Evolutionary conservation across 2,329 filamentous ascomycete genomes (phyloP), one percentile per base, ranked within the genome.

Genomic region (Trichoderma pleuroti): DNA sequence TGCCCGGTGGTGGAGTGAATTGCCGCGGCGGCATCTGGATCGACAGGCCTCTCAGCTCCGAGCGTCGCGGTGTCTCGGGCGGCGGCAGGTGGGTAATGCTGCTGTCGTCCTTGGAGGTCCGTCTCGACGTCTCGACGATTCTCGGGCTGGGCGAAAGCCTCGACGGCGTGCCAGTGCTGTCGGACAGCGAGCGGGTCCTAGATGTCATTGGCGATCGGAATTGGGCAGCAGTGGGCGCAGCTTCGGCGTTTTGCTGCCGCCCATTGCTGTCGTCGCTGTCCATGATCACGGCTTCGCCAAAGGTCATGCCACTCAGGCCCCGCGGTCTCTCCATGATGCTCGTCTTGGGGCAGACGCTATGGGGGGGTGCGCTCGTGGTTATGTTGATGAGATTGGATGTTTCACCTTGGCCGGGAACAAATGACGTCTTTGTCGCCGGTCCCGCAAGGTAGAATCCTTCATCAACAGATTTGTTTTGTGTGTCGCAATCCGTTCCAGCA

Each of bases 21-120:
- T 81, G 77, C 62, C 79, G 78, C 70, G 76, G 73, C 24, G 78
- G 78, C 73, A 81, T 76, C 54, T 80, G 78, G 68, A 78, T 75
- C 76, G 77, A 81, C 78, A 96, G 84, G 49, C 89, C 90, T 70
- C 89, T 87, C 42, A 91, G 87, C 56, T 88, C 87, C 64, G 90
- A 86, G 73, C 92, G 87, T 71, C 89, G 87, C n/a, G 93, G 93
- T 9, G 93, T 97, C 61, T 87, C 86, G n/a, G 91, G 91, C 30
- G 77, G 76, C 62, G 76, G 56, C 57, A 68, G 54, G 74, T 83
- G 80, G 56, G 82, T 80, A 70, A 91, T 82, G 68, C 84, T 84
- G 76, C 85, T 89, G 76, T 93, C 91, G 81, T 93, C 90, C 78
- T 92, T 92, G 71, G 88, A 90, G 24, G 85, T 84, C 61, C 84